Base-by-base conservation (phyloP, 2,329 filamentous ascomycete genomes). In the Teratosphaeria pseudoeucalypti region DNA sequence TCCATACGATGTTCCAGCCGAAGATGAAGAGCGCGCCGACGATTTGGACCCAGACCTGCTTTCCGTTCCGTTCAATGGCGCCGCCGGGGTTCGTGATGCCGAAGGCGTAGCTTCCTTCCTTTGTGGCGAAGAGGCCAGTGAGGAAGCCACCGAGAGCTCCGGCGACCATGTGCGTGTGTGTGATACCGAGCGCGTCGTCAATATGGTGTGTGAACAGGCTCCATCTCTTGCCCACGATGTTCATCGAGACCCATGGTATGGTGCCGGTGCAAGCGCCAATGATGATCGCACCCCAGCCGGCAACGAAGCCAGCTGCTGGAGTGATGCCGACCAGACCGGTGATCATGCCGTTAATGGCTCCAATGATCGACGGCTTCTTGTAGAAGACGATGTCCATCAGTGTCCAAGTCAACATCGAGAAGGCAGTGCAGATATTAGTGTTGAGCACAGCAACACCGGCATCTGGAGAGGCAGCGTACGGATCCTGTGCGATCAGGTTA, bases 131-230 rank as follows among this genome's bases (percentile, higher is more conserved):
- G 23, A 80, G 66, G 27, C 78, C 78, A 0, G 73, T 74, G 12
- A 75, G 68, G 58, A 79, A 79, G 9, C 78, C 78, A 9, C 78
- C 78, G 0, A 78, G 64, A 49, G 74, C 70, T 14, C 76, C 78
- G 12, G 77, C 77, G 2, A 81, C 74, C 65, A 76, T 73, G 67
- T 81, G 78, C 0, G 78, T 81, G 67, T 81, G 75, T 57, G 77
- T 75, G 43, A 78, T 73, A 60, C 77, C 79, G 52, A 82, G 75
- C 10, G 78, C 74, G 66, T 85, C 81, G 67, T 84, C 81, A 61
- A 78, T 76, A 63, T 76, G 74, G 66, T 81, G 80, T 5, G 62
- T 67, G 80, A 86, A 85, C 70, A 85, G 84, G 63, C 81, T 81
- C 58, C 69, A 66, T 58, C 73, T 74, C 65, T 76, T 77, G 57